These are phyloP conservation scores for Lagenidium sp. DNA, from an alignment of 352 stramenopile species.

Conservation along the genomic window DNA sequence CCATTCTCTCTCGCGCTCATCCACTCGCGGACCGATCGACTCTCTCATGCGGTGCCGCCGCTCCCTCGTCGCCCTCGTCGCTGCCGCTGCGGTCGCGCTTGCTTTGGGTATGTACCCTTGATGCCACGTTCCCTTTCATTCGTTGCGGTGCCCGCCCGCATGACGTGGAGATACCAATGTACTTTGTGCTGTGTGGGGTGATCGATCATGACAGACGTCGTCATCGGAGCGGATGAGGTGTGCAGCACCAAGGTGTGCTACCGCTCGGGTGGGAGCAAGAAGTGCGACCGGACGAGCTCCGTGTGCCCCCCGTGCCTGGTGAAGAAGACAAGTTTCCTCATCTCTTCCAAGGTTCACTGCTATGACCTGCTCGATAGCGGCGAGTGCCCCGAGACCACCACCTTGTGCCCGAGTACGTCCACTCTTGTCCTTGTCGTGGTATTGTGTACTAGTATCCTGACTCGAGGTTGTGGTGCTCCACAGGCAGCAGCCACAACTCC, in stretches of 20 bases:
- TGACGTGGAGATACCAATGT: too few species aligned
- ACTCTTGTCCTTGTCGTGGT: background rate
- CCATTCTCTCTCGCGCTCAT: too few species aligned
- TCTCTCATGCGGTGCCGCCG: too few species aligned
- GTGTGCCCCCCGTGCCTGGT: slow-evolving; percentile 36
- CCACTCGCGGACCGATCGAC: too few species aligned
- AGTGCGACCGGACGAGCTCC: slow-evolving; percentile 30
- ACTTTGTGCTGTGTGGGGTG: too few species aligned
- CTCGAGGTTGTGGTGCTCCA: background rate
- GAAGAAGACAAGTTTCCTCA: slow-evolving; percentile 15
- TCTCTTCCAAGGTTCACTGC: slow-evolving; percentile 35
- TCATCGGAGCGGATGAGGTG: background rate
- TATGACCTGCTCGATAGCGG: slow-evolving; percentile 22
- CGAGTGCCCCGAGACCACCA: slow-evolving; percentile 27
- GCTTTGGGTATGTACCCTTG: too few species aligned
- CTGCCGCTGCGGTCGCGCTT: too few species aligned
- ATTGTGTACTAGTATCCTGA: too few species aligned
- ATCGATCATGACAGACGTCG: too few species aligned
- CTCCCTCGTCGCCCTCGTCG: too few species aligned
- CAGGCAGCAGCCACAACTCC: background rate
- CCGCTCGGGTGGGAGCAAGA: slow-evolving; percentile 6
- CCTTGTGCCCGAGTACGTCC: slow-evolving; percentile 13
- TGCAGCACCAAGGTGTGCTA: background rate
- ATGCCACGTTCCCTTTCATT: too few species aligned
- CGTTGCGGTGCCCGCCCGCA: too few species aligned